These are phyloP conservation scores for Lachnum nothofagi DNA, from an alignment of 2,329 filamentous ascomycete species.

Conservation along the genomic window DNA sequence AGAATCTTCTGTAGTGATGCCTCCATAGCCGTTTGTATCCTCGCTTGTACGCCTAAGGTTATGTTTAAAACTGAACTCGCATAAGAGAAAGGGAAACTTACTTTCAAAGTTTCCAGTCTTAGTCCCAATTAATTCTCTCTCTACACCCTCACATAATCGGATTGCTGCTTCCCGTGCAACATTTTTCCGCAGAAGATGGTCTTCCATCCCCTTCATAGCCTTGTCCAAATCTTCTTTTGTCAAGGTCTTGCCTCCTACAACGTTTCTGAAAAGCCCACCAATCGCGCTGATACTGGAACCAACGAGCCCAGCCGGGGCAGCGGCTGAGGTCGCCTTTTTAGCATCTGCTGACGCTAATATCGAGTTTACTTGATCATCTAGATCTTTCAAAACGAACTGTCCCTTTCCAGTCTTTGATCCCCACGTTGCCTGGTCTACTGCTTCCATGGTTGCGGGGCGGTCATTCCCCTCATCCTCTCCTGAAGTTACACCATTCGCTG, in stretches of 20 bases:
- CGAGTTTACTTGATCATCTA: conserved; percentile 87
- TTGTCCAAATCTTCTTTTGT: conserved; percentile 86
- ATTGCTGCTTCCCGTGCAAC: conserved; percentile 91
- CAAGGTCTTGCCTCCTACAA: conserved; percentile 88
- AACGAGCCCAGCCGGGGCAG: conserved; percentile 58
- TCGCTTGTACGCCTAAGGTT: conserved; percentile 63
- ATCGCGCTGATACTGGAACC: conserved; percentile 77
- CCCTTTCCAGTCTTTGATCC: conserved; percentile 80
- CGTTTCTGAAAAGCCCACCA: conserved; percentile 84
- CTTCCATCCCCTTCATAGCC: conserved; percentile 92
- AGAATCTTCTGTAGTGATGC: conserved; percentile 90
- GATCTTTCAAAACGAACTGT: conserved; percentile 87
- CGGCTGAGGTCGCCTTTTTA: conserved; percentile 45
- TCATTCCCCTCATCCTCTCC: conserved; percentile 46
- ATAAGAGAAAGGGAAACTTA: conserved; percentile 23
- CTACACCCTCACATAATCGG: conserved; percentile 83
- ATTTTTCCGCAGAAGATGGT: conserved; percentile 91
- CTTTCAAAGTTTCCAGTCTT: conserved; percentile 91
- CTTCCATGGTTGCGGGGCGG: conserved; percentile 60
- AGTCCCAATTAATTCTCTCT: conserved; percentile 81
- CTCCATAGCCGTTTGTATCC: conserved; percentile 82
- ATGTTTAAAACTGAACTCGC: conserved; percentile 18
- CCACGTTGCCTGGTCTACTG: conserved; percentile 75
- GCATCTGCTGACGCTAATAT: conserved; percentile 79
- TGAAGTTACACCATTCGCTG: conserved; percentile 47